Base-by-base conservation (phyloP, 148 eudicot genomes). In the Talinum fruticosum region DNA sequence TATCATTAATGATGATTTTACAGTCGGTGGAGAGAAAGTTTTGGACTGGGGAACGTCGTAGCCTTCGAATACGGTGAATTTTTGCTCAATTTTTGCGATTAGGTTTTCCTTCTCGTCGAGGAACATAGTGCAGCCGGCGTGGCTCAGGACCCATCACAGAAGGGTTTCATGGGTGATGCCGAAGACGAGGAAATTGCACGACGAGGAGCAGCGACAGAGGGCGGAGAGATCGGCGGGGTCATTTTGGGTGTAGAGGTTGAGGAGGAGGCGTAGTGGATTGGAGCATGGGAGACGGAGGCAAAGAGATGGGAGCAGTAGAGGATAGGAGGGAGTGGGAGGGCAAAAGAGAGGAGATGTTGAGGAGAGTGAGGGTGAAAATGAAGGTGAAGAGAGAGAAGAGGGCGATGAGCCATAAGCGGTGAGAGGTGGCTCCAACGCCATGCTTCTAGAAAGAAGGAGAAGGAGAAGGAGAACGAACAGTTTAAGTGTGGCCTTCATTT, bases 91-190 rank as follows among this genome's bases (percentile, higher is more conserved):
- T 26, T 80, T 83, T 0, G 84, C 28, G 19, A 92, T 83, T 0
- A 73, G 10, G 76, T 85, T 89, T n/a, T 90, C 72, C 81, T 71
- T 88, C 30, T 95, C 99, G 83, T 86, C 96, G 65, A 92, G 76
- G 70, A 92, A 92, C 0, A 90, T 91, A 0, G 97, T 95, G 7
- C 91, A 86, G 14, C 97, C 96, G 38, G 67, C 64, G 74, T 36
- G 73, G 86, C 93, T 92, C 26, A 95, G 88, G 0, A 91, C 71
- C 1, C 73, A 68, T 96, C 97, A 95, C 35, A 95, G 90, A 37
- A 93, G 91, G 70, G 97, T 86, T 35, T 95, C 99, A 73, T 90
- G 91, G 38, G 91, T 89, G 36, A 95, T 81, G n/a, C 99, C 99
- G 80, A 95, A 95, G 14, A 95, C 68, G 13, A 95, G 92, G 84